Evolutionary conservation across 495 filamentous ascomycete genomes (phyloP).

Genomic region (Chaetomium tenue): DNA sequence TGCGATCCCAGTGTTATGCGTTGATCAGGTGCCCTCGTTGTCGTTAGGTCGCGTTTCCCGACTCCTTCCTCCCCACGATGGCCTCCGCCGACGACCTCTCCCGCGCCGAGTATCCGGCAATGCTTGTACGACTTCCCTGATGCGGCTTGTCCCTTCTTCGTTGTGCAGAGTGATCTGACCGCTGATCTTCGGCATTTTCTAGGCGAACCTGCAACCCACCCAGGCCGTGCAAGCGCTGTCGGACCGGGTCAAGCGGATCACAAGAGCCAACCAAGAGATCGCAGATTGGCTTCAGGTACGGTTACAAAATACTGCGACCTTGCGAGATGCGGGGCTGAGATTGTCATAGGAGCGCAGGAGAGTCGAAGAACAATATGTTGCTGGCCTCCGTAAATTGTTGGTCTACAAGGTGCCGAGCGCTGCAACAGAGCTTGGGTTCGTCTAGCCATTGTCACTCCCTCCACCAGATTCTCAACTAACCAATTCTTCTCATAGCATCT

Average conservation of each 20-base stretch:
- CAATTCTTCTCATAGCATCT: slow-evolving; percentile 59
- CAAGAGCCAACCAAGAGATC: slow-evolving; percentile 83
- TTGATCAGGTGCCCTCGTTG: slow-evolving; percentile 25
- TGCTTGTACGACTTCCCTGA: slow-evolving; percentile 69
- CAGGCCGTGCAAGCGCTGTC: slow-evolving; percentile 82
- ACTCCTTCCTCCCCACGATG: slow-evolving; percentile 13
- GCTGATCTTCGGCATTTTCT: slow-evolving; percentile 27
- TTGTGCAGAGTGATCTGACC: slow-evolving; percentile 18
- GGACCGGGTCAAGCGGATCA: slow-evolving; percentile 85
- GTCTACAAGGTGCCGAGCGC: slow-evolving; percentile 68
- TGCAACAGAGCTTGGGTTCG: slow-evolving; percentile 80
- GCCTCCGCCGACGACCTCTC: slow-evolving; percentile 66
- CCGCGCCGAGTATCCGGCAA: slow-evolving; percentile 88
- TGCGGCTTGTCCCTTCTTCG: background rate
- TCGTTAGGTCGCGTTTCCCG: slow-evolving; percentile 11
- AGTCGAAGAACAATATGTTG: slow-evolving; percentile 87
- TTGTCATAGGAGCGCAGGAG: slow-evolving; percentile 79
- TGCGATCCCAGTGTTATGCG: slow-evolving; percentile 30
- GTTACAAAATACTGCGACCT: slow-evolving; percentile 17
- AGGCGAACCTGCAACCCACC: slow-evolving; percentile 79
- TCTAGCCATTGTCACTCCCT: slow-evolving; percentile 19
- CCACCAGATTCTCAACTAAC: slow-evolving; percentile 25
- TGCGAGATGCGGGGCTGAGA: slow-evolving; percentile 30
- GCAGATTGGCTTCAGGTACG: slow-evolving; percentile 95
- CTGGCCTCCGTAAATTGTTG: slow-evolving; percentile 76